Evolutionary conservation across 441 rosid species (phyloP).

Genomic region (Populus hybrid): DNA sequence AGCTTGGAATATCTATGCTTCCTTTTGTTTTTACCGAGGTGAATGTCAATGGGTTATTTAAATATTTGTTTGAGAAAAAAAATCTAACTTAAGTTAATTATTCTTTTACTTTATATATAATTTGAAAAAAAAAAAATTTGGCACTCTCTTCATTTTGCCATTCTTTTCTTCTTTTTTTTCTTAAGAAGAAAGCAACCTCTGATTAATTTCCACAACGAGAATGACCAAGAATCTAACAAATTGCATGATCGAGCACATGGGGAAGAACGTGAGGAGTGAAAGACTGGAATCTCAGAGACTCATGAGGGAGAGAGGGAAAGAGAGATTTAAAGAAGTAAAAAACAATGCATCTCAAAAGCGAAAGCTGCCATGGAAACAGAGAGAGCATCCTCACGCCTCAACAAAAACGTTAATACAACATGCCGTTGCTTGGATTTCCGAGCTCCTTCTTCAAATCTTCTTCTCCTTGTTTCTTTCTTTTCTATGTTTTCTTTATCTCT

Average conservation of each 20-base stretch:
- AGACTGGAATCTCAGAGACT: conserved; percentile 35
- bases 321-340: background rate
- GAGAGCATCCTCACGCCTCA: conserved; percentile 40
- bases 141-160: too few relatives aligned
- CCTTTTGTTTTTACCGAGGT: too few relatives aligned
- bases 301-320: background rate
- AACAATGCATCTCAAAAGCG: conserved; percentile 40
- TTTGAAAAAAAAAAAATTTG: background rate
- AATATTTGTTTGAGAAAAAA: too few relatives aligned
- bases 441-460: conserved; percentile 14
- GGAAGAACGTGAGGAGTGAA: conserved; percentile 37
- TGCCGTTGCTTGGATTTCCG: conserved; percentile 31
- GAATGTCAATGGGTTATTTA: too few relatives aligned
- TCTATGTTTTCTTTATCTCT: background rate
- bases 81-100: too few relatives aligned
- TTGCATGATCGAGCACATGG: conserved; percentile 41
- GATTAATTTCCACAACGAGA: background rate
- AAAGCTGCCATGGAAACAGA: conserved; percentile 53
- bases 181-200: background rate
- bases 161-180: background rate
- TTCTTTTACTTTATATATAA: too few relatives aligned
- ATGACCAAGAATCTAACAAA: conserved; percentile 27
- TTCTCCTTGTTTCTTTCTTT: conserved; percentile 1
- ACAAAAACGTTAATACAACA: background rate
- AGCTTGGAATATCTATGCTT: too few relatives aligned